Conservation (phyloP, 768 basidiomycete species). For the Boletus huronensis region DNA sequence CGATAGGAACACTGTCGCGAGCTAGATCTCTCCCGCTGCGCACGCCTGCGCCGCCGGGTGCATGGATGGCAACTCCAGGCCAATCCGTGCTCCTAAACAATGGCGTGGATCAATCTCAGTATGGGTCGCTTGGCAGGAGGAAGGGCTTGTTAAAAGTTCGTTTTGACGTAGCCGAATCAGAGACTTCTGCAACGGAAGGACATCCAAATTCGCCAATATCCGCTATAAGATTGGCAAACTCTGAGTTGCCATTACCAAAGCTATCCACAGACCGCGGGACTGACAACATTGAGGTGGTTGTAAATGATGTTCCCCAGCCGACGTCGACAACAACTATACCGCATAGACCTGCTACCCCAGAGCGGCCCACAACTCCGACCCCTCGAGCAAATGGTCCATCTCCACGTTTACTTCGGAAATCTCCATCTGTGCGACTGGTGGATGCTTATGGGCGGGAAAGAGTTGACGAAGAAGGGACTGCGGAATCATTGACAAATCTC, state of each 20-base stretch:
- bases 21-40: conserved; percentile 44
- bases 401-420: conserved; percentile 41
- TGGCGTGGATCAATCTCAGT: conserved; percentile 27
- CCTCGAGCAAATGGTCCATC: conserved; percentile 25
- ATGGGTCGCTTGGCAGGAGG: conserved; percentile 35
- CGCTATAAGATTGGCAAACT: conserved; percentile 24
- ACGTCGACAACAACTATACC: not conserved
- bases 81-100: conserved; percentile 22
- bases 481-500: not conserved
- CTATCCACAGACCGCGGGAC: not conserved
- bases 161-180: conserved; percentile 51
- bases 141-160: conserved; percentile 70
- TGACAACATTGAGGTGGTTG: conserved; percentile 6
- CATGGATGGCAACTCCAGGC: conserved; percentile 58
- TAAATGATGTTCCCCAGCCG: conserved; percentile 2
- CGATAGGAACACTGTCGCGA: conserved; percentile 47
- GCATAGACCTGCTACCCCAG: conserved; percentile 20
- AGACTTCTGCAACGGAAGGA: conserved; percentile 30
- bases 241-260: conserved; percentile 16
- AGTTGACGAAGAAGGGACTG: conserved; percentile 11
- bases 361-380: conserved; percentile 22
- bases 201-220: conserved; percentile 26
- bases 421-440: conserved; percentile 57
- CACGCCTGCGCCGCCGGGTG: conserved; percentile 70
- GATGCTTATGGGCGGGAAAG: conserved; percentile 66